phyloP scores from a whole-genome alignment of 495 filamentous ascomycete species.

The Neurospora sp. region DNA sequence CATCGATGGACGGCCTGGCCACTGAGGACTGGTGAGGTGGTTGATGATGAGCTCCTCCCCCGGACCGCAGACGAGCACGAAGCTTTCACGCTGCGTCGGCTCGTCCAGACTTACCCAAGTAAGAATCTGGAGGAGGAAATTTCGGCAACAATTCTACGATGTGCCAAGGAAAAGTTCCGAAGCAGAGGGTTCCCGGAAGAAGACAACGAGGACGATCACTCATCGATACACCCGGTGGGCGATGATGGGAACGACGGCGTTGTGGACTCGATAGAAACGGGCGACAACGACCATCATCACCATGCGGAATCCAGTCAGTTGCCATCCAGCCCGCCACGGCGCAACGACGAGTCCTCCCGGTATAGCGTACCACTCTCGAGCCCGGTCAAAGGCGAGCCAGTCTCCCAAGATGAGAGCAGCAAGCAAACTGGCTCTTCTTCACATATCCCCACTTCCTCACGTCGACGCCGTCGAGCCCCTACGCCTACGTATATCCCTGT shows the following conservation, averaged over 20 bases:
- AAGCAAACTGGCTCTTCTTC: neutral
- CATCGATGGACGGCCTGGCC: conserved; percentile 75
- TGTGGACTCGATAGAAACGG: conserved; percentile 6
- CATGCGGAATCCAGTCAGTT: neutral
- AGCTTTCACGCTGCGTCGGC: conserved; percentile 10
- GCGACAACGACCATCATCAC: neutral
- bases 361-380: neutral
- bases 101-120: conserved; percentile 29
- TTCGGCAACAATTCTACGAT: conserved; percentile 47
- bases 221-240: neutral
- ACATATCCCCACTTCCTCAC: neutral
- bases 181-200: conserved; percentile 4
- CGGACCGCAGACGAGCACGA: conserved; percentile 27
- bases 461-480: neutral
- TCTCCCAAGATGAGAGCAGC: neutral
- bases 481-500: conserved; percentile 12
- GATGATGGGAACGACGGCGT: neutral
- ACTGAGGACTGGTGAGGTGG: conserved; percentile 47
- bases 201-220: neutral
- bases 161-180: conserved; percentile 53
- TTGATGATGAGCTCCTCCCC: conserved; percentile 33
- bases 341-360: neutral
- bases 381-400: neutral
- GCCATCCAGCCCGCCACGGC: neutral
- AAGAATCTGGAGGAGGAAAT: conserved; percentile 55